Base-by-base conservation (phyloP, 78 protist genomes). In the Emiliania huxleyi region DNA sequence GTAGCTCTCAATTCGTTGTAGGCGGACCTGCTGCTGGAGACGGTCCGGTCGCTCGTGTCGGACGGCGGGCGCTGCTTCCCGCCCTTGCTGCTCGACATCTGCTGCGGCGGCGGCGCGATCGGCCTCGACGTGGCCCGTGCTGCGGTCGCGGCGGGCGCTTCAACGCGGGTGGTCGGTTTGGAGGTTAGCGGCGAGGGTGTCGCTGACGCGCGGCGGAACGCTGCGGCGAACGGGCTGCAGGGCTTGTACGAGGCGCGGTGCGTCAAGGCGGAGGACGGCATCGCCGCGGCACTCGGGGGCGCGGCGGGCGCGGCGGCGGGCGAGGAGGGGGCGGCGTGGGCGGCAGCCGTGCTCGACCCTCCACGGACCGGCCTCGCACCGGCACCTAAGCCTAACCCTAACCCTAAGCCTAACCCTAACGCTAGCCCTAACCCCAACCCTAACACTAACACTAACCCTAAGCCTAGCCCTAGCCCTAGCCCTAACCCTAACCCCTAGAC, bases 61-160 rank as follows among this genome's bases (percentile, higher is more conserved):
- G n/a, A n/a, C n/a, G n/a, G n/a, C n/a, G n/a, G n/a, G n/a, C n/a
- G n/a, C n/a, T n/a, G n/a, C 8, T 69, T 4, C 42, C 79, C 79
- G 35, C 40, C 35, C 8, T 40, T 69, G 42, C 42, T 69, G 79
- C 79, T 69, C 40, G 79, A 69, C 40, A 12, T 69, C 25, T 69
- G 79, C 79, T 69, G 79, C 40, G 79, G 79, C 79, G 79, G 79
- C 79, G 79, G 79, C 40, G 79, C 79, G 42, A 26, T 69, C 79
- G 79, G 79, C 79, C 79, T 69, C 42, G 35, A 4, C 15, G 42
- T 69, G 42, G 79, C 79, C 25, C 15, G 21, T 0, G 79, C 79
- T 0, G 79, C 79, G 40, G 26, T 8, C 11, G 42, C 42, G 42
- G 19, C 0, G 38, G 79, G 79, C 79, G 79, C 21, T 15, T 1